A percentile compares a stretch with the other conserved stretches of the same genome.
Conservation (phyloP, 139 green algal genomes). For the Haematococcus lacustris region DNA sequence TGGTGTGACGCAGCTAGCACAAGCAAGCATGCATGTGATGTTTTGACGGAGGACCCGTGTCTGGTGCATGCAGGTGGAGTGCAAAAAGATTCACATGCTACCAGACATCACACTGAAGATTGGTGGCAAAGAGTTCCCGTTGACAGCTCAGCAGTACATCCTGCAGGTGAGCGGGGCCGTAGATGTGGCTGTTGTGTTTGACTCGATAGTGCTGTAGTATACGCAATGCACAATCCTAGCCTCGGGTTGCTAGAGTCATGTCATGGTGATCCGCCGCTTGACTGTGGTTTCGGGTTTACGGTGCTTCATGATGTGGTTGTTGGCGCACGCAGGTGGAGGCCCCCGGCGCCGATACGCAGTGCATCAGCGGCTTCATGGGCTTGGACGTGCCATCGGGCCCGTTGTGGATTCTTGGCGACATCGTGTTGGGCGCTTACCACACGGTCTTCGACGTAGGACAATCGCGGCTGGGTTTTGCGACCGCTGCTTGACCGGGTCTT, state of each 20-base stretch:
- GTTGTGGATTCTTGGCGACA: conserved; percentile 95
- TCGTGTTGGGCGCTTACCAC: conserved; percentile 94
- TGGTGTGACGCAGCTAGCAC: too few species aligned
- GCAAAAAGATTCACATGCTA: conserved; percentile 63
- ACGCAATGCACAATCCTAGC: background rate
- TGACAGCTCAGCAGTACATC: conserved; percentile 85
- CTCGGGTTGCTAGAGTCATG: too few species aligned
- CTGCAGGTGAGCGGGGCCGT: conserved; percentile 49
- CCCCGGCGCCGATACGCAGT: conserved; percentile 61
- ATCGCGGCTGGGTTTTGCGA: conserved; percentile 84
- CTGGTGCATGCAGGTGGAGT: conserved; percentile 88
- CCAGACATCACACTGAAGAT: conserved; percentile 79
- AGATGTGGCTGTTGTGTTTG: conserved; percentile 2
- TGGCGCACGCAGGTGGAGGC: conserved; percentile 16
- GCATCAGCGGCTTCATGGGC: conserved; percentile 94
- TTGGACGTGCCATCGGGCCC: conserved; percentile 84
- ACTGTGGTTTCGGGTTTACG: too few species aligned
- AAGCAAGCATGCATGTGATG: too few species aligned
- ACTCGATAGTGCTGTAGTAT: background rate
- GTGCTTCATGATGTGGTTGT: conserved; percentile 7
- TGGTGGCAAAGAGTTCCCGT: conserved; percentile 60
- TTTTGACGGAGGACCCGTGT: too few species aligned
- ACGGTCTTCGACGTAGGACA: conserved; percentile 91
- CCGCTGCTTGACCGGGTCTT: conserved; percentile 29
- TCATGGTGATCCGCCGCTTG: too few species aligned